These are phyloP conservation scores for Diplodia seriata DNA, from an alignment of 2,329 filamentous ascomycete species.

Conservation along the genomic window DNA sequence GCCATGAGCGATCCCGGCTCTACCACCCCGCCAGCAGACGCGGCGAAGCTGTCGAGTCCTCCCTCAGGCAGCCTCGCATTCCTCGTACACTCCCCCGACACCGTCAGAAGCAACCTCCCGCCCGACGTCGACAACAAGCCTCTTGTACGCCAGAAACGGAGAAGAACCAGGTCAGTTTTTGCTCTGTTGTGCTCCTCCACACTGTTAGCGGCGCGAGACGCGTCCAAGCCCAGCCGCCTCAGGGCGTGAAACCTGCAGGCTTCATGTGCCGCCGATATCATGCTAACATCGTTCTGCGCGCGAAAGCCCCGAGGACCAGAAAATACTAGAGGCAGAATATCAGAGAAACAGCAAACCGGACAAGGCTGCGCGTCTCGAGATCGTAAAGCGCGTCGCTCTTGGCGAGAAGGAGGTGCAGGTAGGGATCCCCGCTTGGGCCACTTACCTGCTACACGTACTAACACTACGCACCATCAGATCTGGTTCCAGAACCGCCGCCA, in stretches of 20 bases:
- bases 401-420: conserved; percentile 98
- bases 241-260: conserved; percentile 6
- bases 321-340: conserved; percentile 85
- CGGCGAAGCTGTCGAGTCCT: conserved; percentile 40
- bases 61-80: conserved; percentile 57
- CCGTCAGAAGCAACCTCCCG: conserved; percentile 62
- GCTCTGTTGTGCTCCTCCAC: not conserved
- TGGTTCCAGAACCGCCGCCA: conserved; percentile 98
- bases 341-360: conserved; percentile 87
- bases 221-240: conserved; percentile 3
- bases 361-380: conserved; percentile 82
- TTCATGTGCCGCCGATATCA: not conserved
- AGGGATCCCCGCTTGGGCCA: conserved; percentile 46
- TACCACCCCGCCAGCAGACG: conserved; percentile 36
- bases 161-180: conserved; percentile 64
- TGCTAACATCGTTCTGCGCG: conserved; percentile 24
- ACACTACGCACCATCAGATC: conserved; percentile 65
- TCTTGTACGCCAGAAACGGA: conserved; percentile 65
- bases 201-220: conserved; percentile 1
- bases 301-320: conserved; percentile 73
- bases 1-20: conserved; percentile 35
- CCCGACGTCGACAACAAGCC: conserved; percentile 66
- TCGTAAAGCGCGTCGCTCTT: conserved; percentile 83
- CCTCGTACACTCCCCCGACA: conserved; percentile 65
- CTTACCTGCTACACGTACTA: conserved; percentile 33